A percentile compares a stretch with the other conserved stretches of the same genome.
Evolutionary conservation across 2,329 filamentous ascomycete species (phyloP).

Genomic region (Endoconidiophora laricicola): DNA sequence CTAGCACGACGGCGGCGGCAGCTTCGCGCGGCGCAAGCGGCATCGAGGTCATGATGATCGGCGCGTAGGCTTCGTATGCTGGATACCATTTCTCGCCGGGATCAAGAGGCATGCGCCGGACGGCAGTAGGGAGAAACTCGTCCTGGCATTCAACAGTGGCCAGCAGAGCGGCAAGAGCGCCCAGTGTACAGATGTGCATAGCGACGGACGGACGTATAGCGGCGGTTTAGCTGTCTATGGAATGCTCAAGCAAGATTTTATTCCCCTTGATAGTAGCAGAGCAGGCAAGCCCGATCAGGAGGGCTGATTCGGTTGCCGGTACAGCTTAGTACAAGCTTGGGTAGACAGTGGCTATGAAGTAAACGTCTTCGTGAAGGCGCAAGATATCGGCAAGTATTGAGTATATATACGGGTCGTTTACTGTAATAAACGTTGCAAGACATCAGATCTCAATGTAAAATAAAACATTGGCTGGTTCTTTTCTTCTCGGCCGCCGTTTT

Average conservation of each 20-base stretch:
- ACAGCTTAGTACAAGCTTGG: too few species aligned
- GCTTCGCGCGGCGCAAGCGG: slow-evolving; percentile 18
- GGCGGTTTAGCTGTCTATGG: not conserved
- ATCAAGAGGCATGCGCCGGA: slow-evolving; percentile 57
- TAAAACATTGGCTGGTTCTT: too few species aligned
- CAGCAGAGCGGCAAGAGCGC: slow-evolving; percentile 4
- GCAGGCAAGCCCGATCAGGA: not conserved
- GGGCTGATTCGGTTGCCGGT: not conserved
- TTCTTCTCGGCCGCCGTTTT: too few species aligned
- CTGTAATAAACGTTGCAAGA: too few species aligned
- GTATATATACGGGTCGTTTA: too few species aligned
- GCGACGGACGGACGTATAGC: slow-evolving; percentile 4
- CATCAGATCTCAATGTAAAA: too few species aligned
- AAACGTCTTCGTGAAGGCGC: too few species aligned
- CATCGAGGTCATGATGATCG: slow-evolving; percentile 14
- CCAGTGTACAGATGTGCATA: slow-evolving; percentile 22
- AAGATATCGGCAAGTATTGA: too few species aligned
- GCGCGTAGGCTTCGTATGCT: slow-evolving; percentile 41
- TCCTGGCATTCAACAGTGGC: slow-evolving; percentile 18
- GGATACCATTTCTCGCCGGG: slow-evolving; percentile 58
- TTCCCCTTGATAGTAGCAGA: not conserved
- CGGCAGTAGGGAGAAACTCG: slow-evolving; percentile 35
- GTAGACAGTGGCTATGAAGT: too few species aligned
- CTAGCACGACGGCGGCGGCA: slow-evolving; percentile 18
- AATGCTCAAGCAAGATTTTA: not conserved